Evolutionary conservation across 768 basidiomycete genomes (phyloP), one percentile per base, ranked within the genome.

Genomic region (Boletus vinaceobasis): DNA sequence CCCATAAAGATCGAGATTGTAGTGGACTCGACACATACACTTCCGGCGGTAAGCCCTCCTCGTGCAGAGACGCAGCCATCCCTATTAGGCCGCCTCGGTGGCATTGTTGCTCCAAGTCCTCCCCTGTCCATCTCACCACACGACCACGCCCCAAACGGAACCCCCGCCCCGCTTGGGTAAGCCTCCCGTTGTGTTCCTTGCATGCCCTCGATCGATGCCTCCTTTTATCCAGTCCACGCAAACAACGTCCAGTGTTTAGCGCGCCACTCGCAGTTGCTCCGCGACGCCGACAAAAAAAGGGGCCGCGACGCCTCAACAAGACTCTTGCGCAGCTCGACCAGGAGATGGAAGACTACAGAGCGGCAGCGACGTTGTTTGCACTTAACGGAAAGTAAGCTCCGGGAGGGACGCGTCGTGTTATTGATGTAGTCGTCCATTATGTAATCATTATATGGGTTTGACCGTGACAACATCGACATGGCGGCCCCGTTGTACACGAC

Each of bases 401-500:
- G 2, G 9, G 9, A 10, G 38, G 2, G 19, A 11, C 11, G 32
- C 32, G 23, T 23, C 23, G 23, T 23, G 23, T 23, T 23, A 23
- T 37, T 37, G 7, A 14, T 37, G 37, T 38, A 38, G 37, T 38
- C 9, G 37, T 19, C 7, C 26, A 49, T 63, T 64, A 64, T 57
- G 59, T 67, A 67, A 67, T 66, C 49, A 19, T 4, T 14, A 50
- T 23, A 14, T 9, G 13, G 14, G 8, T 52, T 46, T 63, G 35
- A 40, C 50, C 23, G 6, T 0, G 11, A 56, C 15, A 11, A 38
- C n/a, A 38, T n/a, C 37, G 37, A 38, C n/a, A 65, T 96, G 94
- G 92, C 88, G 15, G 95, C 94, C n/a, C 95, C 95, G 3, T 75
- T 98, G 43, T 98, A 97, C 71, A 93, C 90, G 7, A 98, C 95